Percentiles rank a stretch among this genome's conserved stretches.
Evolutionary conservation across 2,329 filamentous ascomycete species (phyloP).

Genomic region (Delphinella strobiligena): DNA sequence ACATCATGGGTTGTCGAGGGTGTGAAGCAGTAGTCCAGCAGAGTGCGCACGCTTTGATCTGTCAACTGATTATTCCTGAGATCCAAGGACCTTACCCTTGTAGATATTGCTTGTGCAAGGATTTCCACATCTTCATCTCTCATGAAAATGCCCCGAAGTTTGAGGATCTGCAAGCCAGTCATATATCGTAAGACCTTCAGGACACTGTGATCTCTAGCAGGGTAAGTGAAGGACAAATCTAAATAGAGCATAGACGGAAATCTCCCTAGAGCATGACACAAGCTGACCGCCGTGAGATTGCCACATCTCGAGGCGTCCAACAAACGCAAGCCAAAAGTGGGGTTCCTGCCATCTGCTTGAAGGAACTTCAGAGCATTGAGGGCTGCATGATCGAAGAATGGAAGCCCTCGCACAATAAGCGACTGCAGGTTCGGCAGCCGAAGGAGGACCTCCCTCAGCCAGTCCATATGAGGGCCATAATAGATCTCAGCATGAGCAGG

Average conservation of each 20-base stretch:
- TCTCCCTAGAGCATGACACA: slow-evolving; percentile 39
- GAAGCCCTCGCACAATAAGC: slow-evolving; percentile 44
- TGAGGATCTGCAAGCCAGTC: slow-evolving; percentile 43
- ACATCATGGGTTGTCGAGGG: slow-evolving; percentile 6
- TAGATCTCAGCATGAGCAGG: slow-evolving; percentile 50
- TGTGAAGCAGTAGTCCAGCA: slow-evolving; percentile 40
- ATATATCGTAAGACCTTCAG: slow-evolving; percentile 35
- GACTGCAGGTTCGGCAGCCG: slow-evolving; percentile 47
- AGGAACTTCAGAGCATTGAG: slow-evolving; percentile 35
- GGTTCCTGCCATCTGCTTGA: not conserved
- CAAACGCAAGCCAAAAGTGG: slow-evolving; percentile 37
- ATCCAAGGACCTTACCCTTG: slow-evolving; percentile 43
- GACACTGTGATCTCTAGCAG: slow-evolving; percentile 25
- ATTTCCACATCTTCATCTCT: slow-evolving; percentile 41
- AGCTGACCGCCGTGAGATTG: slow-evolving; percentile 44
- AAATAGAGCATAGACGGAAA: slow-evolving; percentile 46
- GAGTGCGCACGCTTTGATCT: slow-evolving; percentile 39
- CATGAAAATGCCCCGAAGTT: slow-evolving; percentile 41
- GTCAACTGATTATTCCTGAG: slow-evolving; percentile 46
- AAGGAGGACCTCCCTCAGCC: slow-evolving; percentile 48
- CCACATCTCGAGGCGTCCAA: slow-evolving; percentile 44
- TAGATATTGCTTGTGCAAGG: slow-evolving; percentile 40
- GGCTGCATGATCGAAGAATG: slow-evolving; percentile 50
- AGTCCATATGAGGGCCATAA: slow-evolving; percentile 45
- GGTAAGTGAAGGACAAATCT: slow-evolving; percentile 39